Evolutionary conservation across 1,284 basidiomycete genomes (phyloP).

Genomic region (Rhodotorula sp.): DNA sequence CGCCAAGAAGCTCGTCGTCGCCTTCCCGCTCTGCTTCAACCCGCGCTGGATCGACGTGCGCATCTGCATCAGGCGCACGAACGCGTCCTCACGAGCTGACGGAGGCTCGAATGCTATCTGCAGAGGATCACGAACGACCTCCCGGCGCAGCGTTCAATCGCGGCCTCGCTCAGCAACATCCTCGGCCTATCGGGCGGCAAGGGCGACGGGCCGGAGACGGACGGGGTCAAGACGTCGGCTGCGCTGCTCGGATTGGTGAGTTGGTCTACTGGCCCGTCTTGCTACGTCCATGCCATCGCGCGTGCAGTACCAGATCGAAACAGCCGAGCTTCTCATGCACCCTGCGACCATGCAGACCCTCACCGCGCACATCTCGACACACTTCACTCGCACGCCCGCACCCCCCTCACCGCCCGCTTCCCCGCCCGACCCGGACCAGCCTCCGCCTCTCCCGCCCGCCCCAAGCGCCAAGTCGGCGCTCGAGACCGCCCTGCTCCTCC

Average conservation of each 20-base stretch:
- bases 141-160: not conserved
- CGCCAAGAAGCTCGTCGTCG: slow-evolving; percentile 4
- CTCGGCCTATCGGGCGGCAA: not conserved
- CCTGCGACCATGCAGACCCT: not conserved
- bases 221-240: not conserved
- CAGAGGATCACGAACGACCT: slow-evolving; percentile 25
- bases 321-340: not conserved
- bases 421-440: not conserved
- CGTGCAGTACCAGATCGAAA: not conserved
- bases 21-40: slow-evolving; percentile 31
- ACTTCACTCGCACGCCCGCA: not conserved
- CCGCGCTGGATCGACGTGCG: slow-evolving; percentile 14
- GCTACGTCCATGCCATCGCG: not conserved
- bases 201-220: not conserved
- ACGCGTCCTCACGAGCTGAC: not conserved
- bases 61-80: not conserved
- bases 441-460: not conserved
- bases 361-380: not conserved
- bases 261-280: too few species aligned
- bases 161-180: slow-evolving; percentile 10
- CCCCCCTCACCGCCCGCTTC: not conserved
- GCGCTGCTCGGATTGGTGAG: not conserved
- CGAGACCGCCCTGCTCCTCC: slow-evolving; percentile 4
- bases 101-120: too few species aligned
- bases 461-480: not conserved